Conservation (phyloP, 495 filamentous ascomycete species). For the Podospora pseudoanserina region DNA sequence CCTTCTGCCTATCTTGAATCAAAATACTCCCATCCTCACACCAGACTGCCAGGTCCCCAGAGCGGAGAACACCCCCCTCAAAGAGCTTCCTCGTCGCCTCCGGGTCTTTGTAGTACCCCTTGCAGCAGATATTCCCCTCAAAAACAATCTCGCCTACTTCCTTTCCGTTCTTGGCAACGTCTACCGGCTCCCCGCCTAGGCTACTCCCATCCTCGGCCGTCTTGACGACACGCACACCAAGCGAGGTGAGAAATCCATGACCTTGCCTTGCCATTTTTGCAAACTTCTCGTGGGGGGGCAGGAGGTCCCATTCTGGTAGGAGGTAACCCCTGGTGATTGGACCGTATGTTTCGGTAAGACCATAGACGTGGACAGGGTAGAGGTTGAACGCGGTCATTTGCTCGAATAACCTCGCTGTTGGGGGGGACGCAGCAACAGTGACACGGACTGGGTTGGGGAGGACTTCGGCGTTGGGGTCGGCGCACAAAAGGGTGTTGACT, state of each 20-base stretch:
- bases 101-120: slow-evolving; percentile 86
- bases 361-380: slow-evolving; percentile 90
- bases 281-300: slow-evolving; percentile 71
- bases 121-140: slow-evolving; percentile 84
- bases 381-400: slow-evolving; percentile 84
- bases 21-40: slow-evolving; percentile 84
- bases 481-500: slow-evolving; percentile 90
- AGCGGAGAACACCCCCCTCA: slow-evolving; percentile 79
- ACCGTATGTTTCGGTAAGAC: slow-evolving; percentile 92
- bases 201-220: slow-evolving; percentile 48
- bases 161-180: slow-evolving; percentile 75
- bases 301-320: slow-evolving; percentile 72
- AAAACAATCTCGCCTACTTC: slow-evolving; percentile 96
- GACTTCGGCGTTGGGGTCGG: slow-evolving; percentile 61
- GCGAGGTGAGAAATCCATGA: slow-evolving; percentile 82
- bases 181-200: slow-evolving; percentile 60
- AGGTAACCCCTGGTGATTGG: slow-evolving; percentile 93
- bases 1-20: slow-evolving; percentile 91
- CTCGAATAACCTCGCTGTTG: slow-evolving; percentile 83
- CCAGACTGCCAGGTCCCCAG: slow-evolving; percentile 90
- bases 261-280: slow-evolving; percentile 83
- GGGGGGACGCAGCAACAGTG: slow-evolving; percentile 89
- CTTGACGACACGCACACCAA: slow-evolving; percentile 81
- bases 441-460: slow-evolving; percentile 74
- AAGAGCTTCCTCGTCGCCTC: slow-evolving; percentile 87